Evolutionary conservation across 495 filamentous ascomycete genomes (phyloP).

Genomic region (Monascus purpureus): DNA sequence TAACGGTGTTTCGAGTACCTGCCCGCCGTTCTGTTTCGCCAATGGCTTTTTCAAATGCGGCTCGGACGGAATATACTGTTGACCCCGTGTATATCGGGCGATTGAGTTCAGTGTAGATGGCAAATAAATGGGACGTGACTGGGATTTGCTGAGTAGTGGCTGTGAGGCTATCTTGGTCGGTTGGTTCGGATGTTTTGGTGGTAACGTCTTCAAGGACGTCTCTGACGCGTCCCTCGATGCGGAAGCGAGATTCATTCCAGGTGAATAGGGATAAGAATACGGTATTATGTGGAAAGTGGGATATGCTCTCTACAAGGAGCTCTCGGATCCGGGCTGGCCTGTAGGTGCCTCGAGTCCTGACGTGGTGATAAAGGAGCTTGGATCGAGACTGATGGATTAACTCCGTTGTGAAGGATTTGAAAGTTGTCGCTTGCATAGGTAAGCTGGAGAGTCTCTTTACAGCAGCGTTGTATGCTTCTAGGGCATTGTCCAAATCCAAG

Average conservation of each 20-base stretch:
- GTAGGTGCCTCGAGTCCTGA: slow-evolving; percentile 41
- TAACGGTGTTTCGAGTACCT: slow-evolving; percentile 11
- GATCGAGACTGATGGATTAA: slow-evolving; percentile 51
- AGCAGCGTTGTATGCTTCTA: slow-evolving; percentile 38
- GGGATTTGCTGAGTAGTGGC: slow-evolving; percentile 33
- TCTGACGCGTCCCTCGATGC: slow-evolving; percentile 60
- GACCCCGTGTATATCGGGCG: slow-evolving; percentile 29
- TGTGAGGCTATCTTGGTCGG: slow-evolving; percentile 8
- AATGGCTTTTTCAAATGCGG: slow-evolving; percentile 61
- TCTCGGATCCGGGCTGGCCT: slow-evolving; percentile 48
- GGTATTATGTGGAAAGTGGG: slow-evolving; percentile 60
- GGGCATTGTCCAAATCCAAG: slow-evolving; percentile 16
- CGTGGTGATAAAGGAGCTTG: slow-evolving; percentile 54
- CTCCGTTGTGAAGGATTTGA: slow-evolving; percentile 30
- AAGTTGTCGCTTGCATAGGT: slow-evolving; percentile 14
- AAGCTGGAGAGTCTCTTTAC: slow-evolving; percentile 24
- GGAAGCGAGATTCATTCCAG: slow-evolving; percentile 54
- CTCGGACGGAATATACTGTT: slow-evolving; percentile 45
- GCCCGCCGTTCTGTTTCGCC: slow-evolving; percentile 15
- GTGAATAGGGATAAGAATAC: slow-evolving; percentile 58
- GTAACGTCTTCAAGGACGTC: slow-evolving; percentile 37
- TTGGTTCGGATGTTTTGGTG: slow-evolving; percentile 9
- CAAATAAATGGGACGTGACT: slow-evolving; percentile 42
- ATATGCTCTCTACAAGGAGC: slow-evolving; percentile 42
- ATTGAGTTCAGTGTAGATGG: slow-evolving; percentile 49